A percentile compares a stretch with the other conserved stretches of the same genome.
Conservation (phyloP, 768 basidiomycete species). For the Chiua virens region DNA sequence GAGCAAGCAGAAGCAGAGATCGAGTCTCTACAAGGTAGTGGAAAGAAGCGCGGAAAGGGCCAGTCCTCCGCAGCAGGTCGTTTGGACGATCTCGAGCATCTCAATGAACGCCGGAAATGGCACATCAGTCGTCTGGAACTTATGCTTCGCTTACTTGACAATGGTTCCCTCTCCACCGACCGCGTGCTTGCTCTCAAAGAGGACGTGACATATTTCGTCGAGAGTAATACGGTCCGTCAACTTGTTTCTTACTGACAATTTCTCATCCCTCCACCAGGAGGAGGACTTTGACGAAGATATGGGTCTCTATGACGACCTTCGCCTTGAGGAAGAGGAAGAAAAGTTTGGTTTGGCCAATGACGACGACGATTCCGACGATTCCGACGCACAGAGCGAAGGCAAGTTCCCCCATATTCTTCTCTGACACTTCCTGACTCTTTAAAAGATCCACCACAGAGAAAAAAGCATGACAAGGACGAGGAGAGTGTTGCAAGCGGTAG, state of each 20-base stretch:
- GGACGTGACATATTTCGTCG: conserved; percentile 94
- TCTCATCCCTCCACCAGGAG: conserved; percentile 55
- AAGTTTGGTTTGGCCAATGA: conserved; percentile 76
- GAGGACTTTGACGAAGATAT: conserved; percentile 98
- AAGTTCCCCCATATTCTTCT: conserved; percentile 4
- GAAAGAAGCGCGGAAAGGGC: conserved; percentile 84
- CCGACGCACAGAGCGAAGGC: conserved; percentile 76
- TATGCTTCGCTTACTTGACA: conserved; percentile 89
- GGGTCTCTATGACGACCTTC: conserved; percentile 96
- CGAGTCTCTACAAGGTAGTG: conserved; percentile 74
- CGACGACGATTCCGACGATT: conserved; percentile 74
- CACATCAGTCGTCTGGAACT: conserved; percentile 92
- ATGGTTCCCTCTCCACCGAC: conserved; percentile 84
- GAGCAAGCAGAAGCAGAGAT: conserved; percentile 95
- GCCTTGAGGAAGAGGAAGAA: conserved; percentile 95
- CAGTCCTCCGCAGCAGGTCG: conserved; percentile 66
- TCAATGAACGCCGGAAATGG: conserved; percentile 96
- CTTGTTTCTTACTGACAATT: conserved; percentile 4
- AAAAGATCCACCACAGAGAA: conserved; percentile 66
- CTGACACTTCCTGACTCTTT: not conserved
- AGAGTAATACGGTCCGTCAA: conserved; percentile 84
- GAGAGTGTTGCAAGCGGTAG: conserved; percentile 66
- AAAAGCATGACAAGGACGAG: conserved; percentile 73
- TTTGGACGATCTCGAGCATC: conserved; percentile 76
- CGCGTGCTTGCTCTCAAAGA: conserved; percentile 83